phyloP scores from a whole-genome alignment of 768 basidiomycete species.

The Chalciporus pseudorubinellus region DNA sequence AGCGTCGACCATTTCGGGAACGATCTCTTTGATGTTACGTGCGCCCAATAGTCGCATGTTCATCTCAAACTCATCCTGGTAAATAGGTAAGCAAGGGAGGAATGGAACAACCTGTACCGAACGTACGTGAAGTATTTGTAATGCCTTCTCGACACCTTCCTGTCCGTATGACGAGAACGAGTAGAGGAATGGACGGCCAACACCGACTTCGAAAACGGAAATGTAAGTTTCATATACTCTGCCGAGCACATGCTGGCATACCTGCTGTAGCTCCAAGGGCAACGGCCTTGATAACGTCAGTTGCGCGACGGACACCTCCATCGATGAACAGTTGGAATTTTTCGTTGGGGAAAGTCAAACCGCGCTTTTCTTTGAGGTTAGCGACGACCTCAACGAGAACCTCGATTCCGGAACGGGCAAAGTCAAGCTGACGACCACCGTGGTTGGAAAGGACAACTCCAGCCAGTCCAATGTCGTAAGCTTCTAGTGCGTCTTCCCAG shows the following conservation, averaged over 20 bases:
- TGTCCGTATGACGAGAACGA: conserved; percentile 86
- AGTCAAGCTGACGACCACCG: conserved; percentile 76
- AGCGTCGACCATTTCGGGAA: conserved; percentile 88
- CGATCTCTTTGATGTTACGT: conserved; percentile 71
- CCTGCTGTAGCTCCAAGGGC: conserved; percentile 89
- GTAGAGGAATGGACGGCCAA: conserved; percentile 86
- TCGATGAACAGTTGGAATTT: conserved; percentile 87
- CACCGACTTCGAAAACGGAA: conserved; percentile 49
- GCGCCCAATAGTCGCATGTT: conserved; percentile 92
- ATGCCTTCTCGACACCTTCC: conserved; percentile 80
- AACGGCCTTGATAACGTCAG: conserved; percentile 85
- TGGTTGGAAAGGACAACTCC: conserved; percentile 89
- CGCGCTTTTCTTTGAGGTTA: conserved; percentile 63
- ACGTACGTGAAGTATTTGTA: conserved; percentile 73
- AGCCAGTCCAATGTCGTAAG: conserved; percentile 70
- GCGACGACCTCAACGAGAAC: conserved; percentile 83
- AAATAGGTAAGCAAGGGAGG: not conserved
- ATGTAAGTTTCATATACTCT: conserved; percentile 8
- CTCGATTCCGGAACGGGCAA: conserved; percentile 85
- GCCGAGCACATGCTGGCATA: conserved; percentile 17
- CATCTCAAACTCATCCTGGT: conserved; percentile 97
- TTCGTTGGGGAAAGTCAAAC: conserved; percentile 71
- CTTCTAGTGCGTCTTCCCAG: conserved; percentile 87
- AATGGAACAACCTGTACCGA: not conserved
- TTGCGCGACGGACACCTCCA: conserved; percentile 91